Evolutionary conservation across 2,329 filamentous ascomycete species (phyloP), one percentile per base, ranked within the genome.

Genomic region (Colletotrichum zoysiae): DNA sequence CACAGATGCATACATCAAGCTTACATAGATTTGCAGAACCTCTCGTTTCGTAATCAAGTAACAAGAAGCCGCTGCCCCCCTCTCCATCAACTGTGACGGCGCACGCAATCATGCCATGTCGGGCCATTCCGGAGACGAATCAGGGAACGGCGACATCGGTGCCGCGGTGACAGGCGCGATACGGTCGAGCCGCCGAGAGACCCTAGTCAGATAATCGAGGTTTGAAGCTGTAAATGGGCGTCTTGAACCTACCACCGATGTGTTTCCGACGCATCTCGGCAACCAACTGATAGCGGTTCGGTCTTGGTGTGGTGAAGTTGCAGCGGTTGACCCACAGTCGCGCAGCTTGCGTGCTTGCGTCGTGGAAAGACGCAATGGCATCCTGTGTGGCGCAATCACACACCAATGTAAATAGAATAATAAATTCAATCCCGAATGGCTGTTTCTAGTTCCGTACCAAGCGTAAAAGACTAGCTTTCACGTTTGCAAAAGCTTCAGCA

Each of bases 301-400:
- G 33, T 42, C 58, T 44, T 46, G 42, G 61, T 59, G 51, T 51
- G 59, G 58, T 44, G 16, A 59, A 23, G 44, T 40, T 44, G n/a
- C 55, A 20, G 12, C 9, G 20, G 12, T 42, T 30, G 65, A 48
- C 69, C 69, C 69, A 70, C 70, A 26, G 12, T 38, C 18, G 14
- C 20, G 30, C 42, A 33, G 58, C 55, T 73, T 70, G 67, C 70
- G 66, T 73, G 70, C 70, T 73, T 42, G 44, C 26, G 33, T 65
- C 66, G 16, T 14, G 6, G 20, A 55, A 73, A 73, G 70, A 62
- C 70, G 67, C 67, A 65, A 73, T 73, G 30, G 9, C 14, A 73
- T 1, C 48, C 30, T 3, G 40, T 38, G 59, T 67, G 68, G 57
- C 68, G 68, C 64, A 40, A 72, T 68, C 55, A 48, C 9, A 5